Evolutionary conservation across 306 rosid genomes (phyloP).

Genomic region (Pterocarpus santalinus): DNA sequence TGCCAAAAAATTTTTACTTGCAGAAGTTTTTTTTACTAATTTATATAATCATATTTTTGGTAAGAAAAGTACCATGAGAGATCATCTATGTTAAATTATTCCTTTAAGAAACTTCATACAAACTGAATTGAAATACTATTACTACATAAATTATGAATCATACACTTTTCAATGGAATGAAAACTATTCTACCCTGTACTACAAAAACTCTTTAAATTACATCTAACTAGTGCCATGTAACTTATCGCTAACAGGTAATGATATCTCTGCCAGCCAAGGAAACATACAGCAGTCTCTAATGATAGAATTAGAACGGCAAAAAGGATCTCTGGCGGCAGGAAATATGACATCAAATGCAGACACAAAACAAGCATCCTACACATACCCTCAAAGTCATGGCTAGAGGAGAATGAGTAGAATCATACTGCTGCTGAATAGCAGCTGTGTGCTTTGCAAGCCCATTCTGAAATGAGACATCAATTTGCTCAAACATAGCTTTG

Average conservation of each 20-base stretch:
- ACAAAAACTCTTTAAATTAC: slow-evolving; percentile 11
- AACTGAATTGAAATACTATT: slow-evolving; percentile 29
- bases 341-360: slow-evolving; percentile 10
- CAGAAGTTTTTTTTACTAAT: background rate
- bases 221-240: slow-evolving; percentile 6
- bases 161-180: background rate
- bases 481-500: slow-evolving; percentile 76
- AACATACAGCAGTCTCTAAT: slow-evolving; percentile 2
- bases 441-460: slow-evolving; percentile 62
- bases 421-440: slow-evolving; percentile 72
- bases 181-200: slow-evolving; percentile 11
- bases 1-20: slow-evolving; percentile 1
- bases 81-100: background rate
- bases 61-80: background rate
- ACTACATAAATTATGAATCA: background rate
- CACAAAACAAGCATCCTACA: slow-evolving; percentile 38
- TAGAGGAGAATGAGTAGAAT: slow-evolving; percentile 72
- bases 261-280: background rate
- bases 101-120: background rate
- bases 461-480: slow-evolving; percentile 69
- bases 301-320: background rate
- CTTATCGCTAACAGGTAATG: slow-evolving; percentile 1
- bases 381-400: slow-evolving; percentile 73
- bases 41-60: background rate
- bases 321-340: slow-evolving; percentile 6